Base-by-base conservation (phyloP, 345 rosid genomes). In the Punica granatum region DNA sequence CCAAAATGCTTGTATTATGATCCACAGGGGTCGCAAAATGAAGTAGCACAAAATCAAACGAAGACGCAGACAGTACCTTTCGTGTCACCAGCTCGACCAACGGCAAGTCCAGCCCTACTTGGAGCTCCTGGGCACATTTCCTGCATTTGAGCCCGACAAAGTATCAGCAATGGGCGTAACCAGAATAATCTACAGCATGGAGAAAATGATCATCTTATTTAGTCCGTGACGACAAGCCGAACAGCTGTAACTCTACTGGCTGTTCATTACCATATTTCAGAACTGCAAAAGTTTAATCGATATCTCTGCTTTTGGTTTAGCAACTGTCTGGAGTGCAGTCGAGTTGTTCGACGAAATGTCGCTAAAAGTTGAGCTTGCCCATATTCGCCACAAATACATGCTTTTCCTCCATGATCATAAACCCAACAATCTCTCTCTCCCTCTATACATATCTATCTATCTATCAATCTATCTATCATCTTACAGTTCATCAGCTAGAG, bases 331-430 rank as follows among this genome's bases (percentile, higher is more conserved):
- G 4, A 35, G 4, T 33, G 69, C 34, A 66, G 9, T 32, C 32
- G 41, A 66, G 44, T 32, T 14, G 46, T 51, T 66, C 46, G 69
- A 8, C 7, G 33, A 66, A 53, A 51, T 58, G n/a, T 39, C 28
- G 39, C 69, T 23, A 15, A 8, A n/a, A 14, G 23, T 16, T 33
- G 18, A 12, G 12, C 26, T 0, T n/a, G 60, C 36, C 21, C 39
- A 35, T 0, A 34, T 39, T 0, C 34, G 14, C 33, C 32, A 4
- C 25, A 56, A 14, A 3, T 30, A 12, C 21, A 56, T 1, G 33
- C 61, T 11, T 28, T 56, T 28, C 34, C 16, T 13, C 12, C 19
- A 28, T 14, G 13, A 56, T 14, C 61, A 56, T 30, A 2, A 2
- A 26, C 34, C 33, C 2, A 56, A 56, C 34, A 3, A 2, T 11